Evolutionary conservation across 2,329 filamentous ascomycete species (phyloP).

Genomic region (Aspergillus ustus): DNA sequence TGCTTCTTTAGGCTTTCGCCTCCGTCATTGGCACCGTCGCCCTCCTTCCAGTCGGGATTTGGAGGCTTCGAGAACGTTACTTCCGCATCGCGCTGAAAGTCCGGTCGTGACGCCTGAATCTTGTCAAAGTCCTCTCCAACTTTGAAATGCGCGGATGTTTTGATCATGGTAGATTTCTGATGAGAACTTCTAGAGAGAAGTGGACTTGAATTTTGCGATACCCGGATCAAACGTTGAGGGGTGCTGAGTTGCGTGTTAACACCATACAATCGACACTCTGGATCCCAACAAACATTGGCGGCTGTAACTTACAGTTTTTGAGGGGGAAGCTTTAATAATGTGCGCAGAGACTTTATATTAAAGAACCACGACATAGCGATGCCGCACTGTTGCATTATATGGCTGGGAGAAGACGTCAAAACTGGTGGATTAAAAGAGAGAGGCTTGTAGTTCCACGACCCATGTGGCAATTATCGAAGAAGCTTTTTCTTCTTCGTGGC

Average conservation of each 20-base stretch:
- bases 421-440: not conserved
- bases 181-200: not conserved
- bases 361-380: constrained; percentile 1
- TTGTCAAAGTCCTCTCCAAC: constrained; percentile 39
- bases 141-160: constrained; percentile 32
- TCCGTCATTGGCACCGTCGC: constrained; percentile 49
- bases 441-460: constrained; percentile 18
- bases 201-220: not conserved
- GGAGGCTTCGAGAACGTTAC: constrained; percentile 47
- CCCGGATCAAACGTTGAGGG: not conserved
- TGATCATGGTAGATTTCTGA: constrained; percentile 21
- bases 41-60: constrained; percentile 48
- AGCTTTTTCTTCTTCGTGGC: not conserved
- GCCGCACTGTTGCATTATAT: not conserved
- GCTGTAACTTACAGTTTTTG: constrained; percentile 2
- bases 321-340: not conserved
- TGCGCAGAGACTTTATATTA: not conserved
- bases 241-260: constrained; percentile 3
- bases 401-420: not conserved
- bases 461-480: not conserved
- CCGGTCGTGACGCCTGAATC: constrained; percentile 48
- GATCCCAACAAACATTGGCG: not conserved
- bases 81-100: constrained; percentile 41
- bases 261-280: not conserved
- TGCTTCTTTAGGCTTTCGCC: constrained; percentile 56